Percentiles rank a stretch among this genome's conserved stretches.
Conservation (phyloP, 2,329 filamentous ascomycete genomes). For the Coniochaeta ligniaria region DNA sequence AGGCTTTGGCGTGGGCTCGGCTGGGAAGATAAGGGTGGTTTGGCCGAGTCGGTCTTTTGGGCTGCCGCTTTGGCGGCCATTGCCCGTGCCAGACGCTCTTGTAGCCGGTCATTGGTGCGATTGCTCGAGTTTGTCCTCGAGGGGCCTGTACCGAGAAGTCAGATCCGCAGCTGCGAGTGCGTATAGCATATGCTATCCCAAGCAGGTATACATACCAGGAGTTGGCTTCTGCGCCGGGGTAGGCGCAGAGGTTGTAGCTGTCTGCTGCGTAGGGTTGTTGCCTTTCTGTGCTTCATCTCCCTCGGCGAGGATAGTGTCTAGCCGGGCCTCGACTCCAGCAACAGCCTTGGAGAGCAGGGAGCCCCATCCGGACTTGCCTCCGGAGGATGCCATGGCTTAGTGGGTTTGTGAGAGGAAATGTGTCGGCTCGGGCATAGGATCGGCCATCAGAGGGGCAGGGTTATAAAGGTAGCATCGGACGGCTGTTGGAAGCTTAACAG, state of each 20-base stretch:
- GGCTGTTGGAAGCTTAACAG: background rate
- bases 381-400: background rate
- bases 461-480: background rate
- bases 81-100: slow-evolving; percentile 83
- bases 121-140: slow-evolving; percentile 59
- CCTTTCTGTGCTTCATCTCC: slow-evolving; percentile 46
- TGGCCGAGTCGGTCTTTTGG: slow-evolving; percentile 33
- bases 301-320: slow-evolving; percentile 87
- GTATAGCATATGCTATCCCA: background rate
- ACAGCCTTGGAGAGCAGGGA: slow-evolving; percentile 84
- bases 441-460: background rate
- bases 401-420: background rate
- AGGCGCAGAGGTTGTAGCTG: slow-evolving; percentile 18
- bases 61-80: slow-evolving; percentile 62
- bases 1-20: slow-evolving; percentile 34
- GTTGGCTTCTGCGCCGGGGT: slow-evolving; percentile 26
- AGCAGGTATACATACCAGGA: slow-evolving; percentile 17
- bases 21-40: slow-evolving; percentile 25
- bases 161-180: background rate
- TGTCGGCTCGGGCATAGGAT: background rate
- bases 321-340: slow-evolving; percentile 83
- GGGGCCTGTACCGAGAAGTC: slow-evolving; percentile 23
- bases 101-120: slow-evolving; percentile 70
- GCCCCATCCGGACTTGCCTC: slow-evolving; percentile 55
- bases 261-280: slow-evolving; percentile 19